phyloP scores from a whole-genome alignment of 768 basidiomycete species.

The Pisolithus microcarpus region DNA sequence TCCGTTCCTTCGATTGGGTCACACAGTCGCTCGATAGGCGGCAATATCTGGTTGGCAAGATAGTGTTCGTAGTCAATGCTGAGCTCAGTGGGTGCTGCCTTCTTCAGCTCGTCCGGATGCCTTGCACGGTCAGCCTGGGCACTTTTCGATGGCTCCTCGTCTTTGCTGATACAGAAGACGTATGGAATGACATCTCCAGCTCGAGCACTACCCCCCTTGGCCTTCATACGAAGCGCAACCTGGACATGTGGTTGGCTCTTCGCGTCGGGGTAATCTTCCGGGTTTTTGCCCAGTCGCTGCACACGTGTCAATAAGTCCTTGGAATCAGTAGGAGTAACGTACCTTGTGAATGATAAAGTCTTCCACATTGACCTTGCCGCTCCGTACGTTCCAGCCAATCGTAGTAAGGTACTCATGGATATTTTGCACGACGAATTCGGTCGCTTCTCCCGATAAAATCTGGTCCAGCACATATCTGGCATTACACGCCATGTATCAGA shows the following conservation, averaged over 20 bases:
- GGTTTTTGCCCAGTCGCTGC: constrained; percentile 92
- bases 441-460: constrained; percentile 85
- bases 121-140: constrained; percentile 86
- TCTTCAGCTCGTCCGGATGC: constrained; percentile 88
- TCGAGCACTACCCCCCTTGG: constrained; percentile 70
- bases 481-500: constrained; percentile 1
- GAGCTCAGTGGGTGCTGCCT: constrained; percentile 48
- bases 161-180: constrained; percentile 79
- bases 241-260: constrained; percentile 96
- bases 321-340: too few relatives aligned
- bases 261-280: constrained; percentile 93
- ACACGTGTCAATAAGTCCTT: neutral
- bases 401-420: constrained; percentile 87
- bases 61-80: constrained; percentile 91
- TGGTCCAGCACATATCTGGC: constrained; percentile 80
- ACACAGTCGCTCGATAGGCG: constrained; percentile 91
- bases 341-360: constrained; percentile 96
- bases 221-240: constrained; percentile 87
- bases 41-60: constrained; percentile 83
- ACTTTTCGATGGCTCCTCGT: constrained; percentile 60
- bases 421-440: constrained; percentile 81
- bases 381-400: constrained; percentile 72
- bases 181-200: constrained; percentile 94
- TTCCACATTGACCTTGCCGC: constrained; percentile 74
- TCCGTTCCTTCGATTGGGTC: constrained; percentile 97